Percentiles rank a stretch among this genome's conserved stretches.
These are phyloP conservation scores for Canariomyces notabilis DNA, from an alignment of 2,329 filamentous ascomycete species.

Conservation along the genomic window DNA sequence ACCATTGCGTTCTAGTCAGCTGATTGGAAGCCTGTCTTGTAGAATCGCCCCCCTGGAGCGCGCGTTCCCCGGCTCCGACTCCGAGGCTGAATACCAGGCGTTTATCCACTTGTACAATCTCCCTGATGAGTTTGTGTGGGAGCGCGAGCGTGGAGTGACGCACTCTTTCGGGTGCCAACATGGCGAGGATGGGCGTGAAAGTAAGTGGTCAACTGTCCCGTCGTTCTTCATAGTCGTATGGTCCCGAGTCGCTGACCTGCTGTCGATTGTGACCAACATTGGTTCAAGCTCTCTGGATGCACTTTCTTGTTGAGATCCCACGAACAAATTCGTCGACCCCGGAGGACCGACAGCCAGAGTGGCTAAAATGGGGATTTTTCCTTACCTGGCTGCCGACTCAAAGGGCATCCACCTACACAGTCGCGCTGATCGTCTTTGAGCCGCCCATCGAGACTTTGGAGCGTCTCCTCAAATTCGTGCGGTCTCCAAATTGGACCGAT, in stretches of 20 bases:
- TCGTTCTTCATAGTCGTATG: no score
- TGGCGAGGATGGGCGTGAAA: background rate
- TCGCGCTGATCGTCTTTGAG: background rate
- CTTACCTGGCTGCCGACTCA: background rate
- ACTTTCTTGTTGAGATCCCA: conserved; percentile 7
- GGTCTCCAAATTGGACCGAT: conserved; percentile 2
- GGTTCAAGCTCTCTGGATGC: conserved; percentile 9
- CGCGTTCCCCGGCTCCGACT: background rate
- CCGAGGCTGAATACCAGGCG: background rate
- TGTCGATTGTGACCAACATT: background rate
- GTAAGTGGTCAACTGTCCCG: no score
- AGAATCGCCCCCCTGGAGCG: conserved; percentile 1
- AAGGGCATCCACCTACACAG: background rate
- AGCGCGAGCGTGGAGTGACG: conserved; percentile 5
- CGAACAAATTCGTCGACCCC: background rate
- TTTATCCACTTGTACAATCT: conserved; percentile 1
- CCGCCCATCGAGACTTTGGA: conserved; percentile 1
- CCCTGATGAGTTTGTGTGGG: conserved; percentile 5
- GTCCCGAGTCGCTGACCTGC: background rate
- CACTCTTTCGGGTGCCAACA: conserved; percentile 3
- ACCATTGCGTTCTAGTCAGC: background rate
- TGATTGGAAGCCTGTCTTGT: background rate
- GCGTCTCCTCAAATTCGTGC: background rate
- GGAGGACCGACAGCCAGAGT: background rate
- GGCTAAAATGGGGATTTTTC: conserved; percentile 7